Percentiles rank a stretch among this genome's conserved stretches.
Conservation (phyloP, 352 stramenopile genomes). For the Globisporangium parvum region DNA sequence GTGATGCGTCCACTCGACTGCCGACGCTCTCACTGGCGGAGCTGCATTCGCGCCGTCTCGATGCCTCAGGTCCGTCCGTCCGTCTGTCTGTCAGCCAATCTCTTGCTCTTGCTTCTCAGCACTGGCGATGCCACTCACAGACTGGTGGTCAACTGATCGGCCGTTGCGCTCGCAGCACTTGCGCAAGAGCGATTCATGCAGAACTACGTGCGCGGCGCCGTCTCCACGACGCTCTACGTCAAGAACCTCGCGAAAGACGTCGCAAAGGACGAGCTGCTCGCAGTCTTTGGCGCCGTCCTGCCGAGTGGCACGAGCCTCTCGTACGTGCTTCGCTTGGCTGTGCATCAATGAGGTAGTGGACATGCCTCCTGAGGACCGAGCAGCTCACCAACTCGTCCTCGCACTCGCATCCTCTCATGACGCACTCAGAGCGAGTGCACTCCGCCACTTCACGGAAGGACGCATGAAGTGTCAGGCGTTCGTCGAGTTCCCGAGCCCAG, state of each 20-base stretch:
- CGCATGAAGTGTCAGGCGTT: conserved; percentile 87
- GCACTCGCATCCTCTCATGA: neutral
- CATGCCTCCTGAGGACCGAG: neutral
- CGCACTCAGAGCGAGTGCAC: conserved; percentile 29
- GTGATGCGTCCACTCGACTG: no score
- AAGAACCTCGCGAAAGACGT: conserved; percentile 75
- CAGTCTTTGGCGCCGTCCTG: conserved; percentile 45
- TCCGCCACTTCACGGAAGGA: conserved; percentile 72
- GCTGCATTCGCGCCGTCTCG: conserved; percentile 6
- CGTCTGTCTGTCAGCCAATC: neutral
- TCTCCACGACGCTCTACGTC: conserved; percentile 61
- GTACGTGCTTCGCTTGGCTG: conserved; percentile 23
- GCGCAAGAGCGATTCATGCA: conserved; percentile 54
- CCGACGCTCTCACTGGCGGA: conserved; percentile 3
- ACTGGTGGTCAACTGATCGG: neutral
- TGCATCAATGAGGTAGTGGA: neutral
- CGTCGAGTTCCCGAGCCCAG: conserved; percentile 49
- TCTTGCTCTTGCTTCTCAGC: no score
- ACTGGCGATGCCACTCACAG: neutral
- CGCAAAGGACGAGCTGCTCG: conserved; percentile 29
- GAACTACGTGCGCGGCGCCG: conserved; percentile 52
- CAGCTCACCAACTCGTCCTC: neutral
- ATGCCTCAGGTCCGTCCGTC: conserved; percentile 6
- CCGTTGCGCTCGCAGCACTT: conserved; percentile 15
- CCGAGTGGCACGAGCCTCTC: conserved; percentile 6